These are phyloP conservation scores for Sherardia arvensis DNA, from an alignment of 257 asterid species.

Conservation along the genomic window DNA sequence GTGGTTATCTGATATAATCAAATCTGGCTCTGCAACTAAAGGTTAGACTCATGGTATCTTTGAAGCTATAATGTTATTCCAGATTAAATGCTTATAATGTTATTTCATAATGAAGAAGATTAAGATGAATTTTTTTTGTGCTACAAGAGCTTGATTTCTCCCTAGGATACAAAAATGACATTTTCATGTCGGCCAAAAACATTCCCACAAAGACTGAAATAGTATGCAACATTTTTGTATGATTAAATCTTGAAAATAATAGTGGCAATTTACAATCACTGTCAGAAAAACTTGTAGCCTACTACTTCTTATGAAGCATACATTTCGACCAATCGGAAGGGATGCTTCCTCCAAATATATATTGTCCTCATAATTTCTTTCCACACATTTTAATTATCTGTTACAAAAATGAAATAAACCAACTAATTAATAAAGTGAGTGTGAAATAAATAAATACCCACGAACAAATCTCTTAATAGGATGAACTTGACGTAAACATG, in stretches of 20 bases:
- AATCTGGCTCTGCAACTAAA: no score
- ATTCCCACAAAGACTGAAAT: not conserved
- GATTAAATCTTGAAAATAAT: not conserved
- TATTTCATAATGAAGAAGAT: no score
- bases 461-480: not conserved
- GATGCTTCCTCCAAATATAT: not conserved
- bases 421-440: not conserved
- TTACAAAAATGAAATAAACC: no score
- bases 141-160: not conserved
- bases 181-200: not conserved
- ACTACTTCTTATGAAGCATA: slow-evolving; percentile 4
- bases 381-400: no score
- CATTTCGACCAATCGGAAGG: slow-evolving; percentile 1
- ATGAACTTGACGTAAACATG: not conserved
- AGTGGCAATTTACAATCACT: not conserved
- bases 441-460: not conserved
- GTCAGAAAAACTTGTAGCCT: slow-evolving; percentile 1
- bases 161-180: not conserved
- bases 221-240: not conserved
- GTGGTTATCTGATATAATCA: no score
- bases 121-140: no score
- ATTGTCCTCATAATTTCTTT: not conserved
- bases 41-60: no score
- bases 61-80: no score
- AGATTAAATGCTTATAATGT: no score